Base-by-base conservation (phyloP, 176 grass and related monocot genomes). In the Puccinellia tenuiflora region DNA sequence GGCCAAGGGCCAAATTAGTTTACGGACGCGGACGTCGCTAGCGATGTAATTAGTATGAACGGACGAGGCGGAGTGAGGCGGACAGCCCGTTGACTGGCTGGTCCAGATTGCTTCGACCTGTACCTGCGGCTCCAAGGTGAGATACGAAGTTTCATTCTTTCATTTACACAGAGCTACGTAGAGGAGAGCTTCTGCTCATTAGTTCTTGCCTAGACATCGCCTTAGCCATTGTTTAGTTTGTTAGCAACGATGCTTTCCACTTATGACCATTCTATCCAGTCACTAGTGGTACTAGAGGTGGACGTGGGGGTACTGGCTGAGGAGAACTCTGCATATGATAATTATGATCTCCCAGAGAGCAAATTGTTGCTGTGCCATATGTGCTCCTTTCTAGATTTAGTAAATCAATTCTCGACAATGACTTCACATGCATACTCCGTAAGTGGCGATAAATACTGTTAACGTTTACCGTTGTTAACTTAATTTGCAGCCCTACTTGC, bases 71-170 rank as follows among this genome's bases (percentile, higher is more conserved):
- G n/a, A n/a, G n/a, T n/a, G n/a, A n/a, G n/a, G n/a, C n/a, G n/a
- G n/a, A n/a, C n/a, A n/a, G n/a, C n/a, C n/a, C n/a, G n/a, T n/a
- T n/a, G n/a, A n/a, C n/a, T n/a, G 79, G 28, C 78, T 98, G 9
- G 55, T 40, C 38, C 81, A 65, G 78, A 59, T 81, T 65, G 29
- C 85, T 77, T 88, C 89, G 3, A 85, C 31, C 65, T 98, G 92
- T 71, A 81, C 54, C 38, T 98, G 92, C 73, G 81, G 79, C 18
- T 74, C 48, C 22, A 93, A 90, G 90, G 96, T 98, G 84, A 62
- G 24, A 62, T 15, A 24, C 17, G 40, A 55, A n/a, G 34, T 26
- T 64, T n/a, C 33, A 13, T 48, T 71, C 18, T 30, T 43, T 43
- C 51, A 15, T 5, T 62, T 62, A 29, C 26, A 63, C 29, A 5